Base-by-base conservation (phyloP, 1,284 basidiomycete genomes). In the Xanthoconium separans region DNA sequence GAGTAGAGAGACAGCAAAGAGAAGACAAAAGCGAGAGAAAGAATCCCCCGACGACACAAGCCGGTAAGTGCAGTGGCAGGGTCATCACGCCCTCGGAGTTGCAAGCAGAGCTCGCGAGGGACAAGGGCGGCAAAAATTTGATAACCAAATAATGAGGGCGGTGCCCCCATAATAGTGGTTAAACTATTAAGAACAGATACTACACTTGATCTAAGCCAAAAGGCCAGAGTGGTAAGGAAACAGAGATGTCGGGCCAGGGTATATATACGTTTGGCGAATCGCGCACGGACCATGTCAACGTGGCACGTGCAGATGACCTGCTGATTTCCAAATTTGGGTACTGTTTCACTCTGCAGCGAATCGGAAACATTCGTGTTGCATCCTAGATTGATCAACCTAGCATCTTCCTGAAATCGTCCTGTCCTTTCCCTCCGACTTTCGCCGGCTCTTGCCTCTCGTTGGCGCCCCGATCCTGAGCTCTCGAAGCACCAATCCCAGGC, bases 181-280 rank as follows among this genome's bases (percentile, higher is more conserved):
- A 62, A 64, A 64, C 63, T 65, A 63, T 63, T 54, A 63, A 63
- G 63, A 65, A 65, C 61, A 63, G 62, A 65, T 90, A 90, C 89
- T 91, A 91, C 89, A 91, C 89, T 91, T 91, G 89, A 89, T 91
- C 89, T 89, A 92, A 90, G 86, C 89, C 89, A 89, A 89, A 88
- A 88, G 89, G 89, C 85, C 89, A 91, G 84, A 91, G 86, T 87
- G 85, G 84, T 87, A 77, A 81, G 61, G 79, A 47, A 49, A 51
- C 43, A 24, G 0, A 4, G 0, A n/a, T 6, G 44, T 48, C 56
- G 10, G 2, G 15, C 49, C 2, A 3, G 3, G 34, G 47, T 43
- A 24, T 62, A 53, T 63, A 61, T 63, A 58, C n/a, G 11, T 45
- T 45, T 29, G 7, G 8, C 1, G 3, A 27, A 12, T 3, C 11